phyloP scores from a whole-genome alignment of 805 yeast species.

The Saccharomycopsis microspora region DNA sequence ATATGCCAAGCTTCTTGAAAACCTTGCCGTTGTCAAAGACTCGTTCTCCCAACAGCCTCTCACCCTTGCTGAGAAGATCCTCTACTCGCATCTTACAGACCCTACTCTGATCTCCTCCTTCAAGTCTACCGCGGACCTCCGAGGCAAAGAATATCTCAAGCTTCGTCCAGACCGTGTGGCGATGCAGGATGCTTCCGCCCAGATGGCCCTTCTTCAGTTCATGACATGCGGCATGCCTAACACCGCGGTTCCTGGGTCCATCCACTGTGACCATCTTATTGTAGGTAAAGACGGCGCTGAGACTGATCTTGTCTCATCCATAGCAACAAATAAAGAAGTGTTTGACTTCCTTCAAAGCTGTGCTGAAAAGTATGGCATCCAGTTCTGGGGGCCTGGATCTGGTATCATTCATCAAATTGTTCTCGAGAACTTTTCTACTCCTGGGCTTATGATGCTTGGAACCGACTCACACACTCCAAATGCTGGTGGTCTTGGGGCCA shows the following conservation, averaged over 20 bases:
- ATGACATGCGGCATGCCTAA: constrained; percentile 90
- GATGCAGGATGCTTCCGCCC: constrained; percentile 98
- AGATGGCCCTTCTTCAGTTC: constrained; percentile 94
- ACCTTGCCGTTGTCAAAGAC: constrained; percentile 49
- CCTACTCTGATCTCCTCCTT: constrained; percentile 31
- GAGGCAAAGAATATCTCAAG: constrained; percentile 88
- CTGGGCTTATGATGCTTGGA: constrained; percentile 95
- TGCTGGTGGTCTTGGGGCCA: constrained; percentile 98
- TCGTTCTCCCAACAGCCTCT: constrained; percentile 65
- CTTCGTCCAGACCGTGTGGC: constrained; percentile 97
- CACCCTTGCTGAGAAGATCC: constrained; percentile 90
- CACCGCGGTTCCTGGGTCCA: constrained; percentile 91
- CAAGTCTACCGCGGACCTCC: constrained; percentile 25
- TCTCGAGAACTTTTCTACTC: constrained; percentile 91
- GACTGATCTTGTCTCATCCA: constrained; percentile 75
- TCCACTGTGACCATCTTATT: constrained; percentile 95
- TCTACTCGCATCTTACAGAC: constrained; percentile 89
- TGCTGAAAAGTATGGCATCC: constrained; percentile 91
- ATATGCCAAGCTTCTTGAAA: constrained; percentile 59
- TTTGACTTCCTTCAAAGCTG: constrained; percentile 84
- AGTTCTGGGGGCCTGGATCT: constrained; percentile 98
- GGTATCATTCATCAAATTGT: constrained; percentile 98
- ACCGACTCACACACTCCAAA: constrained; percentile 99
- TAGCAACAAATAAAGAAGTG: constrained; percentile 86
- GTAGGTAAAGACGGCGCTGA: constrained; percentile 92